A percentile compares a stretch with the other conserved stretches of the same genome.
Conservation (phyloP, 495 filamentous ascomycete genomes). For the Xylaria bambusicola region DNA sequence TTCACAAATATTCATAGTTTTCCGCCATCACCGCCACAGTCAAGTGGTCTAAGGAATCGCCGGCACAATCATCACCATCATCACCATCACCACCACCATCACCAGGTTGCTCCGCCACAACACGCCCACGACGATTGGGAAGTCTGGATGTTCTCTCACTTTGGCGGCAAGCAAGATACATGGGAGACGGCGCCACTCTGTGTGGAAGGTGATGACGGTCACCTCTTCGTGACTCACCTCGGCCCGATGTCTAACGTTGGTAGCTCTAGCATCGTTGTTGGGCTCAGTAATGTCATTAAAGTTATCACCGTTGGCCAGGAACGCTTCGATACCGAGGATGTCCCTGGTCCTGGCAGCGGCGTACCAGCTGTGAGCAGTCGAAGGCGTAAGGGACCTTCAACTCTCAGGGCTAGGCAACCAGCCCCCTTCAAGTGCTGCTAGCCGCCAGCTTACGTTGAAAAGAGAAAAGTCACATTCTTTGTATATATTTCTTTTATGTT, state of each 20-base stretch:
- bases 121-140: constrained; percentile 57
- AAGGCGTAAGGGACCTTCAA: constrained; percentile 35
- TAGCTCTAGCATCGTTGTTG: constrained; percentile 60
- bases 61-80: constrained; percentile 15
- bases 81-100: neutral
- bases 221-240: constrained; percentile 59
- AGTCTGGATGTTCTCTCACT: constrained; percentile 61
- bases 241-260: constrained; percentile 64
- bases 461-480: neutral
- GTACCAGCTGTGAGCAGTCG: constrained; percentile 32
- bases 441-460: neutral
- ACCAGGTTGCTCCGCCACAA: constrained; percentile 15
- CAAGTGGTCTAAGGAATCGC: constrained; percentile 28
- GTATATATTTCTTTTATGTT: constrained; percentile 19
- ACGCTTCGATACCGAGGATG: constrained; percentile 50
- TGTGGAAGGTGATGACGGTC: constrained; percentile 31
- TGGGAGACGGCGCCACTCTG: constrained; percentile 44
- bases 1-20: constrained; percentile 12
- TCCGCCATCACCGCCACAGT: neutral
- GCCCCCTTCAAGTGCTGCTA: constrained; percentile 15
- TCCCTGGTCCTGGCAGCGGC: constrained; percentile 30
- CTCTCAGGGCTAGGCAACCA: constrained; percentile 25
- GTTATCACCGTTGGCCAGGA: constrained; percentile 64
- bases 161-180: constrained; percentile 33
- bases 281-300: constrained; percentile 68